phyloP scores from a whole-genome alignment of 371 early-diverging fungal species.

The Cokeromyces recurvatus region DNA sequence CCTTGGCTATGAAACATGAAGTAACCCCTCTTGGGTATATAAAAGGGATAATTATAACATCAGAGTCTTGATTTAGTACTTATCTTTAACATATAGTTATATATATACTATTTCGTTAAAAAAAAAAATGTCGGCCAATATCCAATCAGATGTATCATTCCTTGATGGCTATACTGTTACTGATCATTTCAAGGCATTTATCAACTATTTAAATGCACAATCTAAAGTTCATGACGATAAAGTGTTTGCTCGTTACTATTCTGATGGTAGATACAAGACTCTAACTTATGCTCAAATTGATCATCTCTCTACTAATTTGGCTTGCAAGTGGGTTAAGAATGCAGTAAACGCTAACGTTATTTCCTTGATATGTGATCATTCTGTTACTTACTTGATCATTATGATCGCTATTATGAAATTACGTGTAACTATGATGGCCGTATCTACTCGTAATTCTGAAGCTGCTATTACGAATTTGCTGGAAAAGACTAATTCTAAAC shows the following conservation, averaged over 20 bases:
- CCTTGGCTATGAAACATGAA: too few species aligned
- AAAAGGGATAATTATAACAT: too few species aligned
- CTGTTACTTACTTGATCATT: constrained; percentile 11
- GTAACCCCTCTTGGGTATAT: too few species aligned
- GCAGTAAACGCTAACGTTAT: neutral
- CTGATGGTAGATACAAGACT: constrained; percentile 2
- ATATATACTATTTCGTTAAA: too few species aligned
- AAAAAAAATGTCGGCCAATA: too few species aligned
- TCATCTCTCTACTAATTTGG: constrained; percentile 24
- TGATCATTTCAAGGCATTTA: neutral
- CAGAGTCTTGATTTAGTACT: too few species aligned
- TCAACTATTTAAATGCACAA: constrained; percentile 2
- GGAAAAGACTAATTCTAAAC: constrained; percentile 16
- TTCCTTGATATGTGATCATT: constrained; percentile 22
- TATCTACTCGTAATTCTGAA: constrained; percentile 33
- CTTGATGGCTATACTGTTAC: neutral
- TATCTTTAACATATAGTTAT: too few species aligned
- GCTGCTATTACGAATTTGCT: constrained; percentile 20
- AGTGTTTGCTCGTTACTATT: constrained; percentile 4
- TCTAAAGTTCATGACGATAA: constrained; percentile 1
- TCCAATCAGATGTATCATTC: neutral
- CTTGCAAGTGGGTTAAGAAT: constrained; percentile 15
- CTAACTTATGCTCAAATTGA: constrained; percentile 26
- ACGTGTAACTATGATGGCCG: constrained; percentile 10
- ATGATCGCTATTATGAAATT: constrained; percentile 24